A percentile compares a stretch with the other conserved stretches of the same genome.
Conservation (phyloP, 768 basidiomycete genomes). For the Collybia mongolica region DNA sequence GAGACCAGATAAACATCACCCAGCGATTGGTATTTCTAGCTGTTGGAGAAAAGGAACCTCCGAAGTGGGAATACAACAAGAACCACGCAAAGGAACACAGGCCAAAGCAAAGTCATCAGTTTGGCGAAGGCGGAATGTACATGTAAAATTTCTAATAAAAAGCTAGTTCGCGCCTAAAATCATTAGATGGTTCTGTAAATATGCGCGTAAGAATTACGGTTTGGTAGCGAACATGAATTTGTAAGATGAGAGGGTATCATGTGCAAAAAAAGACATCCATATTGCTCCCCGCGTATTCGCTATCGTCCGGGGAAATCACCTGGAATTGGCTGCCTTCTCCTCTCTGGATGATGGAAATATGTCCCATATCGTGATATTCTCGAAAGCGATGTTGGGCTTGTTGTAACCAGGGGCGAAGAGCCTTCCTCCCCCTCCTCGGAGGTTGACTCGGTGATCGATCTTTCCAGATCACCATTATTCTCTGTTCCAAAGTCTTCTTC, state of each 20-base stretch:
- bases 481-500: conserved; percentile 42
- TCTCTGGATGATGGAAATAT: conserved; percentile 86
- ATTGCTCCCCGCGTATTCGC: not conserved
- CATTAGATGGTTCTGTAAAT: conserved; percentile 9
- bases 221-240: not conserved
- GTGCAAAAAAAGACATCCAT: not conserved
- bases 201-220: not conserved
- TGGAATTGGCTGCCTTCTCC: conserved; percentile 54
- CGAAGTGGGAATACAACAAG: conserved; percentile 13
- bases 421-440: conserved; percentile 14
- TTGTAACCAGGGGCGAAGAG: conserved; percentile 5
- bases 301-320: conserved; percentile 52
- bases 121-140: conserved; percentile 54
- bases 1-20: conserved; percentile 27
- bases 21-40: conserved; percentile 35
- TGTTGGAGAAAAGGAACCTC: conserved; percentile 24
- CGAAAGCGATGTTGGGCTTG: conserved; percentile 32
- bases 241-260: conserved; percentile 2
- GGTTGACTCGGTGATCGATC: conserved; percentile 23
- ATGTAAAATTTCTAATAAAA: conserved; percentile 27
- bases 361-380: conserved; percentile 65
- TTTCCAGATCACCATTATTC: conserved; percentile 26
- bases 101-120: conserved; percentile 20
- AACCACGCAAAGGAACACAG: not conserved
- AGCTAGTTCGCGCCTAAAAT: not conserved